Percentiles rank a stretch among this genome's conserved stretches.
Evolutionary conservation across 2,329 filamentous ascomycete species (phyloP).

Genomic region (Incumbomyces lentus): DNA sequence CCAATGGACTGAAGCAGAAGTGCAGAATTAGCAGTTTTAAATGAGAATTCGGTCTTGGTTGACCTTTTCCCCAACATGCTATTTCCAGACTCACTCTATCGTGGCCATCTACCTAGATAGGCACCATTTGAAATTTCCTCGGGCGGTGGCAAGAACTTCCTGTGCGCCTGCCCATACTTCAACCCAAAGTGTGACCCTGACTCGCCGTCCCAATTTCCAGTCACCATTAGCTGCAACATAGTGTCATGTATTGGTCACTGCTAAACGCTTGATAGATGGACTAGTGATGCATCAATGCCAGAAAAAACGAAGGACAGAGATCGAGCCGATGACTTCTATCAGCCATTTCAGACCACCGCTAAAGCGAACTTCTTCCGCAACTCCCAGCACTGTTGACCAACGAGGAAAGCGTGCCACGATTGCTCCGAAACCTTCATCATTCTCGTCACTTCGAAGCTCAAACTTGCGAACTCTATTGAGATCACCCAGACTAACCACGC

Average conservation of each 20-base stretch:
- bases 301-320: not conserved
- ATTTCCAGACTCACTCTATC: too few relatives aligned
- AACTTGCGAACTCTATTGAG: not conserved
- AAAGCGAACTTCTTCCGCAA: not conserved
- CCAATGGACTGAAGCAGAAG: conserved; percentile 58
- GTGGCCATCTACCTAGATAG: too few relatives aligned
- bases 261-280: too few relatives aligned
- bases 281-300: not conserved
- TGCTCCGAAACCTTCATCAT: not conserved
- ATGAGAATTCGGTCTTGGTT: too few relatives aligned
- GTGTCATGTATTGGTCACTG: too few relatives aligned
- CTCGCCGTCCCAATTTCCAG: too few relatives aligned
- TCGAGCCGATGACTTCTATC: not conserved
- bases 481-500: not conserved
- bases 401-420: not conserved
- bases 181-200: too few relatives aligned
- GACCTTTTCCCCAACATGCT: too few relatives aligned
- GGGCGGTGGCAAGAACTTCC: too few relatives aligned
- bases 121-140: too few relatives aligned
- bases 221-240: too few relatives aligned
- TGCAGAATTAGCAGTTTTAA: conserved; percentile 44
- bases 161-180: too few relatives aligned
- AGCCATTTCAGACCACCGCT: not conserved
- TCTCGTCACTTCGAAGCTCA: not conserved
- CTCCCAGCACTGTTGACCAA: not conserved